phyloP scores from a whole-genome alignment of 75 land plant species.

The Picea sitchensis region DNA sequence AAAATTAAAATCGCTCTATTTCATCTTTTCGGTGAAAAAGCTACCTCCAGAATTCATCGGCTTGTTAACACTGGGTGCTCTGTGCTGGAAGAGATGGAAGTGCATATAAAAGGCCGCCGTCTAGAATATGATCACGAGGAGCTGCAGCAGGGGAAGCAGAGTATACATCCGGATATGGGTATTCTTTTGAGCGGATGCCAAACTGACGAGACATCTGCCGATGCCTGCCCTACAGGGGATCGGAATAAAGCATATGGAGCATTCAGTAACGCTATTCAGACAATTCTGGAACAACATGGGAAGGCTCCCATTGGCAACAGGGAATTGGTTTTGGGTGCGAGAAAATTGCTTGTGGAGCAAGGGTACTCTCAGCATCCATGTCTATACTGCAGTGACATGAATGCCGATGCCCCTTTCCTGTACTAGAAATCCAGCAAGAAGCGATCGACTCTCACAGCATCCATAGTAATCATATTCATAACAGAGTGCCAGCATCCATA shows the following conservation, averaged over 20 bases:
- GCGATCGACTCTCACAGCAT: too few relatives aligned
- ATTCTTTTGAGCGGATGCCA: constrained; percentile 91
- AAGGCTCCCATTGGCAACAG: constrained; percentile 31
- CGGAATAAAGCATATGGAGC: constrained; percentile 68
- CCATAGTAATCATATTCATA: too few relatives aligned
- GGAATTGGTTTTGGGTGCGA: constrained; percentile 56
- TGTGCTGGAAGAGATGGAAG: too few relatives aligned
- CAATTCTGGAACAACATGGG: constrained; percentile 40
- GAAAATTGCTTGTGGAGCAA: constrained; percentile 43
- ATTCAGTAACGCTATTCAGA: constrained; percentile 84
- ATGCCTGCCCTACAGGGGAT: constrained; percentile 65
- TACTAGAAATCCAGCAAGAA: too few relatives aligned
- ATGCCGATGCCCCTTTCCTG: constrained; percentile 60
- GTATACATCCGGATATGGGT: constrained; percentile 45
- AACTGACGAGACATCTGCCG: constrained; percentile 79
- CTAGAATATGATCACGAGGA: too few relatives aligned
- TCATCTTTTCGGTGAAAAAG: constrained; percentile 25
- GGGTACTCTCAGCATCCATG: constrained; percentile 83
- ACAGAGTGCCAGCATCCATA: too few relatives aligned
- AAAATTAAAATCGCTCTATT: constrained; percentile 31
- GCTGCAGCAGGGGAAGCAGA: constrained; percentile 2
- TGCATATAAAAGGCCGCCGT: too few relatives aligned
- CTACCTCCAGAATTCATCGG: constrained; percentile 29
- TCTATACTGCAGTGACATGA: constrained; percentile 74
- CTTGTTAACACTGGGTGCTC: background rate